phyloP scores from a whole-genome alignment of 768 basidiomycete species.

The Mycena belliarum region DNA sequence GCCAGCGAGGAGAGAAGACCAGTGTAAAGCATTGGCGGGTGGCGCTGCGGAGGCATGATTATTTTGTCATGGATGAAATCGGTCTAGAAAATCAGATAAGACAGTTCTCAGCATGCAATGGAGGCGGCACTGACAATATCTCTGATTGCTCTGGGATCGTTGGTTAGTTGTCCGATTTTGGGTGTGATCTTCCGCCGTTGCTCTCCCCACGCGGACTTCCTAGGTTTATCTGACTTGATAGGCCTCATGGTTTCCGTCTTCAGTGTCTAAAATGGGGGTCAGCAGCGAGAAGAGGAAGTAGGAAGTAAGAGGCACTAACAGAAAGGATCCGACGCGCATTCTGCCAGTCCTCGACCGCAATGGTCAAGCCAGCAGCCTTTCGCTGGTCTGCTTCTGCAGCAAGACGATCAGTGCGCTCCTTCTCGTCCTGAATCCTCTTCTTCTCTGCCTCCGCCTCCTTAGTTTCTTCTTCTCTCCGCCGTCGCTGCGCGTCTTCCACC shows the following conservation, averaged over 20 bases:
- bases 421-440: slow-evolving; percentile 34
- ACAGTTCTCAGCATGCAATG: slow-evolving; percentile 8
- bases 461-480: slow-evolving; percentile 42
- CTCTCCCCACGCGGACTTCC: slow-evolving; percentile 64
- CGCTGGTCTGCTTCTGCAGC: slow-evolving; percentile 41
- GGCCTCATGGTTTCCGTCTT: slow-evolving; percentile 64
- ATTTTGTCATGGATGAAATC: slow-evolving; percentile 21
- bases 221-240: slow-evolving; percentile 58
- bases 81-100: slow-evolving; percentile 15
- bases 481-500: slow-evolving; percentile 41
- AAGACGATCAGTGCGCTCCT: slow-evolving; percentile 36
- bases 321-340: slow-evolving; percentile 52
- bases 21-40: slow-evolving; percentile 53
- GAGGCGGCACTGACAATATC: slow-evolving; percentile 55
- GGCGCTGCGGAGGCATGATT: slow-evolving; percentile 24
- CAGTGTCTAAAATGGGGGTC: slow-evolving; percentile 43
- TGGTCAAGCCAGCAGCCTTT: slow-evolving; percentile 50
- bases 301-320: slow-evolving; percentile 38
- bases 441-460: slow-evolving; percentile 39
- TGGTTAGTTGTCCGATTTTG: slow-evolving; percentile 86
- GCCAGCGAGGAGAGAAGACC: slow-evolving; percentile 86
- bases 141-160: slow-evolving; percentile 58
- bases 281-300: neutral
- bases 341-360: slow-evolving; percentile 66
- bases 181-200: slow-evolving; percentile 80